These are phyloP conservation scores for Exophiala calicioides DNA, from an alignment of 2,329 filamentous ascomycete genomes.

Conservation along the genomic window DNA sequence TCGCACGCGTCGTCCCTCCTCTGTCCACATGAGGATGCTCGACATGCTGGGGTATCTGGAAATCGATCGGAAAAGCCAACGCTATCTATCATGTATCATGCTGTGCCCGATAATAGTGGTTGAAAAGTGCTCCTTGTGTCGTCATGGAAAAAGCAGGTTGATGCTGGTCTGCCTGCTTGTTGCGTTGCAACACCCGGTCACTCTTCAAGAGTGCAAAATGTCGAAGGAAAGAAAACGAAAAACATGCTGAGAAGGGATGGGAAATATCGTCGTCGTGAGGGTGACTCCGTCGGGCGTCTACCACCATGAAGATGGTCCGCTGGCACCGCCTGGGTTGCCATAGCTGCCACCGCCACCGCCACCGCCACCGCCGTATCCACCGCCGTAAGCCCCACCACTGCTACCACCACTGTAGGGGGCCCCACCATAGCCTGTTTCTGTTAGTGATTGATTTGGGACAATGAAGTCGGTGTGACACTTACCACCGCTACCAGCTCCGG, in stretches of 20 bases:
- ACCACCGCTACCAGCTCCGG: too few relatives aligned
- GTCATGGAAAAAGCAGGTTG: constrained; percentile 24
- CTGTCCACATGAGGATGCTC: constrained; percentile 36
- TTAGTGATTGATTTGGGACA: constrained; percentile 9
- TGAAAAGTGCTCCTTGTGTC: constrained; percentile 32
- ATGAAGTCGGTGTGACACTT: constrained; percentile 10
- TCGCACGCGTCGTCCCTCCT: constrained; percentile 32
- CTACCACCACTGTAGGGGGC: constrained; percentile 25
- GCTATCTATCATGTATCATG: constrained; percentile 55
- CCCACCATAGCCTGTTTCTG: constrained; percentile 26
- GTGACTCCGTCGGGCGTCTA: constrained; percentile 45
- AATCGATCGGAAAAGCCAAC: constrained; percentile 51
- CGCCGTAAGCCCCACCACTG: constrained; percentile 32
- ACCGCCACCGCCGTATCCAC: constrained; percentile 33
- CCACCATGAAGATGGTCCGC: constrained; percentile 55
- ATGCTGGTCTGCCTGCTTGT: constrained; percentile 20
- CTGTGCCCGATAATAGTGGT: constrained; percentile 39
- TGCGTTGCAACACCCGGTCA: constrained; percentile 40
- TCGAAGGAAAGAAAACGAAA: constrained; percentile 35
- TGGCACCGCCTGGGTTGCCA: constrained; percentile 52
- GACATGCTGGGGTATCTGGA: constrained; percentile 52
- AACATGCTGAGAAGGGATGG: constrained; percentile 41
- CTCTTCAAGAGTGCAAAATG: constrained; percentile 36
- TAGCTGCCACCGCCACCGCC: constrained; percentile 42
- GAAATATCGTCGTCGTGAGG: constrained; percentile 38